A percentile compares a stretch with the other conserved stretches of the same genome.
Conservation (phyloP, 177 flowering plant genomes). For the Vitis hybrid region DNA sequence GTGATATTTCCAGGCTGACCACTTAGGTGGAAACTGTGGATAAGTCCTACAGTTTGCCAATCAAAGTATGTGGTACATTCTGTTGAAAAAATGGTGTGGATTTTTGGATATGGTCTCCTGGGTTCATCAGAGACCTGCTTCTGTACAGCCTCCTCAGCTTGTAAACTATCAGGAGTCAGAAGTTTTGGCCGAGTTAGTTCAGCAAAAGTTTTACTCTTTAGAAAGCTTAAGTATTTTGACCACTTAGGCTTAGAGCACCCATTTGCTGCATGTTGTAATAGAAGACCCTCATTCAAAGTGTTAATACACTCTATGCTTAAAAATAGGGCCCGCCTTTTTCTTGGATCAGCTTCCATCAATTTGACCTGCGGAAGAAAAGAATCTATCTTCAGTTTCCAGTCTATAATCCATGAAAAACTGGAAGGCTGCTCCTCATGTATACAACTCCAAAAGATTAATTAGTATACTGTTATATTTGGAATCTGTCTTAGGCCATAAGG, state of each 20-base stretch:
- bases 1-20: conserved; percentile 98
- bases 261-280: conserved; percentile 65
- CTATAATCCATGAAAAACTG: not conserved
- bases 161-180: conserved; percentile 31
- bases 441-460: too few species aligned
- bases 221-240: conserved; percentile 90
- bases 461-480: too few species aligned
- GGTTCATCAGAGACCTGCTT: conserved; percentile 30
- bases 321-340: conserved; percentile 61
- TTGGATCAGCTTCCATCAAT: conserved; percentile 61
- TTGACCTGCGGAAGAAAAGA: conserved; percentile 47
- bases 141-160: conserved; percentile 28
- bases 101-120: conserved; percentile 56
- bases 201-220: conserved; percentile 75
- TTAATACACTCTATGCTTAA: conserved; percentile 85
- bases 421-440: too few species aligned
- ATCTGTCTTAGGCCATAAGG: too few species aligned
- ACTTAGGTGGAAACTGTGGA: conserved; percentile 89
- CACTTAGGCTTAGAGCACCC: conserved; percentile 87
- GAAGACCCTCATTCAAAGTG: conserved; percentile 85
- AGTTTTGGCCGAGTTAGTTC: conserved; percentile 72
- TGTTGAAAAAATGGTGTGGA: conserved; percentile 92
- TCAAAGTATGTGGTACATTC: conserved; percentile 91
- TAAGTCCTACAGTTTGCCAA: conserved; percentile 98
- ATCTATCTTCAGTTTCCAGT: not conserved